phyloP scores from a whole-genome alignment of 345 rosid species.

The Sisymbrium irio region DNA sequence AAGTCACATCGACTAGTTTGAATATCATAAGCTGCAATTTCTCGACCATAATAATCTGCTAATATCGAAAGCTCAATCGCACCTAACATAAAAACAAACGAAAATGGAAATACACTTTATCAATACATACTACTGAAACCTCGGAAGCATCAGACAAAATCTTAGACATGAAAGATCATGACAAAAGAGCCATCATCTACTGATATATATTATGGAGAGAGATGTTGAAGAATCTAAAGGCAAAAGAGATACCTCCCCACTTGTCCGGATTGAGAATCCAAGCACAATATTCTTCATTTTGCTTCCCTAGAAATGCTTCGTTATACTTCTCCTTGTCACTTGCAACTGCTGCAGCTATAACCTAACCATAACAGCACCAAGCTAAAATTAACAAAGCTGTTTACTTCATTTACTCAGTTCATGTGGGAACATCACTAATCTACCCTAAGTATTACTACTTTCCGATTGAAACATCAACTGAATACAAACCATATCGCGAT shows the following conservation, averaged over 20 bases:
- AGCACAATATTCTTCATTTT: slow-evolving; percentile 68
- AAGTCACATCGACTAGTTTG: slow-evolving; percentile 85
- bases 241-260: slow-evolving; percentile 77
- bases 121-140: neutral
- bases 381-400: neutral
- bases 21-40: slow-evolving; percentile 92
- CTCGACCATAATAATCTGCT: slow-evolving; percentile 75
- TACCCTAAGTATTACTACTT: neutral
- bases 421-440: neutral
- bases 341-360: slow-evolving; percentile 86
- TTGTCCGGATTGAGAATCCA: slow-evolving; percentile 93
- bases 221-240: neutral
- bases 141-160: neutral
- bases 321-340: slow-evolving; percentile 73
- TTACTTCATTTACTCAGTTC: neutral
- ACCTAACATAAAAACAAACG: slow-evolving; percentile 41
- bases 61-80: slow-evolving; percentile 95
- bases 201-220: neutral
- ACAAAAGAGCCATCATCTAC: neutral
- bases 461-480: neutral
- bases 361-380: slow-evolving; percentile 42
- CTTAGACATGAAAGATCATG: neutral
- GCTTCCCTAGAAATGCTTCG: slow-evolving; percentile 85
- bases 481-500: neutral
- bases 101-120: neutral